phyloP scores from a whole-genome alignment of 2,329 filamentous ascomycete species.

The Helotiales sp. region DNA sequence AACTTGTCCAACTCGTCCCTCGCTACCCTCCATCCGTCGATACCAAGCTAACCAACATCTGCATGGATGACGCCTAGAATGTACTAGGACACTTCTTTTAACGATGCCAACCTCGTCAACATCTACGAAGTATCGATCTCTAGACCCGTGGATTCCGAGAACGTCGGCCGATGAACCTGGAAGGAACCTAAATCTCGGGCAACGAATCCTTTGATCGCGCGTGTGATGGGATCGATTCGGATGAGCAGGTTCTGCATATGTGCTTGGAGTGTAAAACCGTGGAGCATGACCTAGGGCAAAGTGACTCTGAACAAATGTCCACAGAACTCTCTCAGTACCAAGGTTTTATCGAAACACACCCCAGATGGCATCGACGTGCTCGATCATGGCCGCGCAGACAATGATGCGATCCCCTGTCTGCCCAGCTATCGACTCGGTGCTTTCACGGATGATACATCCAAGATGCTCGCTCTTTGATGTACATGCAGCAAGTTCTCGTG shows the following conservation, averaged over 20 bases:
- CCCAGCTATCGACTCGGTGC: not conserved
- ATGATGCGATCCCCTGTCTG: not conserved
- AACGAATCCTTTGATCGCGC: conserved; percentile 2
- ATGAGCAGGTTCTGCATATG: conserved; percentile 7
- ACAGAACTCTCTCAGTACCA: not conserved
- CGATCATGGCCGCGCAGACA: not conserved
- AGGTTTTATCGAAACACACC: not conserved
- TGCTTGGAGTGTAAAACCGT: not conserved
- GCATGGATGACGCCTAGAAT: not conserved
- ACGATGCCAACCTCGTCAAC: not conserved
- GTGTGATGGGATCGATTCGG: not conserved
- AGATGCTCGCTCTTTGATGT: not conserved
- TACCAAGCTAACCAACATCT: not conserved
- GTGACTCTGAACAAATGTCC: not conserved
- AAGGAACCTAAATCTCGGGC: not conserved
- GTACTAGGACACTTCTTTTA: not conserved
- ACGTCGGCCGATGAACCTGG: not conserved
- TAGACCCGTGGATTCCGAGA: not conserved
- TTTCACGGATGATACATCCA: not conserved
- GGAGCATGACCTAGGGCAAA: not conserved
- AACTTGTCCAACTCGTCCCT: not conserved
- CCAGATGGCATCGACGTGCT: not conserved
- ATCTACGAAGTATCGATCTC: not conserved
- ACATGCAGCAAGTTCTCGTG: not conserved
- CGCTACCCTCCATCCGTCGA: not conserved